These are phyloP conservation scores for Monsonia emarginata DNA, from an alignment of 441 rosid species.

Conservation along the genomic window DNA sequence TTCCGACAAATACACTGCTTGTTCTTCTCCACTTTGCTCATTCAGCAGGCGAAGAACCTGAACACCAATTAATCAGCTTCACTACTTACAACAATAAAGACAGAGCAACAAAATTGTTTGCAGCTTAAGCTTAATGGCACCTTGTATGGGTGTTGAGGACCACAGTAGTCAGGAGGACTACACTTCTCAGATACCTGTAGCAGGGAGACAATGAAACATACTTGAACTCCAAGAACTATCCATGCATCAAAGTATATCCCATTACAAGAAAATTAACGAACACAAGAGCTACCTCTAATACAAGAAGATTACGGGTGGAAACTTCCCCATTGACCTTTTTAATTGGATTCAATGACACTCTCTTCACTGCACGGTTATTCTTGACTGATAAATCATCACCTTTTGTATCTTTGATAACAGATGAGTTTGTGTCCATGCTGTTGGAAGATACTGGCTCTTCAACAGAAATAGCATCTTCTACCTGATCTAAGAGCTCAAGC, in stretches of 20 bases:
- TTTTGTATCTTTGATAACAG: constrained; percentile 29
- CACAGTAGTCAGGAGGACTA: constrained; percentile 28
- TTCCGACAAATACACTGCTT: constrained; percentile 60
- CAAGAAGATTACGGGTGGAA: constrained; percentile 51
- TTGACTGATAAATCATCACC: constrained; percentile 21
- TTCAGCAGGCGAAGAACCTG: constrained; percentile 91
- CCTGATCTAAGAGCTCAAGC: constrained; percentile 89
- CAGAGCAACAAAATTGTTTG: constrained; percentile 13
- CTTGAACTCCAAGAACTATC: constrained; percentile 13
- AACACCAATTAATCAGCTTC: constrained; percentile 21
- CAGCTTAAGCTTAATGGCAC: constrained; percentile 26
- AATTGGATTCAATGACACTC: constrained; percentile 22
- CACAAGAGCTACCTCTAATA: constrained; percentile 54
- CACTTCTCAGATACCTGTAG: constrained; percentile 69
- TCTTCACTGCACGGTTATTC: constrained; percentile 20
- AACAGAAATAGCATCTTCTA: constrained; percentile 77
- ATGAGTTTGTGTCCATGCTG: constrained; percentile 28
- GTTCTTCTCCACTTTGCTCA: constrained; percentile 81
- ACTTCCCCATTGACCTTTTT: constrained; percentile 23
- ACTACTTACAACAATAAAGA: constrained; percentile 16
- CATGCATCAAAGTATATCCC: neutral
- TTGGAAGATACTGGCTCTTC: constrained; percentile 42
- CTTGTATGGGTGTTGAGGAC: constrained; percentile 48
- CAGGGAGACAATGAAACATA: constrained; percentile 9
- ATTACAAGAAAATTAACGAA: neutral